These are phyloP conservation scores for Phytophthora citrophthora DNA, from an alignment of 352 stramenopile genomes.

Conservation along the genomic window DNA sequence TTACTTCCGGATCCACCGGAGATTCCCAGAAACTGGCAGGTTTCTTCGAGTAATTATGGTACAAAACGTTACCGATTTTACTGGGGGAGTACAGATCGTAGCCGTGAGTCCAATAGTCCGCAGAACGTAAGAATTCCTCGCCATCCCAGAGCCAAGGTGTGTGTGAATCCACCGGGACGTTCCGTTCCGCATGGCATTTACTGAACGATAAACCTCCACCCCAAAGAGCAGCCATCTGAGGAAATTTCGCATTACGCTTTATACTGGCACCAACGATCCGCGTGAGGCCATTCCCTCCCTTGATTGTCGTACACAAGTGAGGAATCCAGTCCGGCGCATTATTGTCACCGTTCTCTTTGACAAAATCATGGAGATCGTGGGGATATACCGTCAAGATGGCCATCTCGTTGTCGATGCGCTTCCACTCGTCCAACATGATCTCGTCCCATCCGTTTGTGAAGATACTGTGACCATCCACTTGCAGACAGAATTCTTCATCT, in stretches of 20 bases:
- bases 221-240: conserved; percentile 70
- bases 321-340: conserved; percentile 63
- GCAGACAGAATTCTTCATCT: conserved; percentile 80
- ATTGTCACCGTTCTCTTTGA: conserved; percentile 77
- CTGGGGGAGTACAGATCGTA: conserved; percentile 72
- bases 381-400: conserved; percentile 76
- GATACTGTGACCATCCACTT: conserved; percentile 80
- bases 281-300: conserved; percentile 59
- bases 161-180: conserved; percentile 68
- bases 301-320: conserved; percentile 75
- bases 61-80: conserved; percentile 52
- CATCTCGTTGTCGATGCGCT: conserved; percentile 75
- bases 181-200: conserved; percentile 80
- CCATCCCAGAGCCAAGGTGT: conserved; percentile 74
- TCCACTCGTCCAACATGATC: conserved; percentile 69
- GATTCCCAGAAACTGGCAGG: conserved; percentile 59
- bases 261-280: conserved; percentile 79
- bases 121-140: conserved; percentile 62
- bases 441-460: conserved; percentile 83
- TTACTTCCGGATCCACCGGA: conserved; percentile 40
- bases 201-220: conserved; percentile 75
- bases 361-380: conserved; percentile 78
- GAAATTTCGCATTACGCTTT: conserved; percentile 66
- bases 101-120: conserved; percentile 64
- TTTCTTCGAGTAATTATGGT: conserved; percentile 75